phyloP scores from a whole-genome alignment of 2,329 filamentous ascomycete species.

The Westerdykella ornata region DNA sequence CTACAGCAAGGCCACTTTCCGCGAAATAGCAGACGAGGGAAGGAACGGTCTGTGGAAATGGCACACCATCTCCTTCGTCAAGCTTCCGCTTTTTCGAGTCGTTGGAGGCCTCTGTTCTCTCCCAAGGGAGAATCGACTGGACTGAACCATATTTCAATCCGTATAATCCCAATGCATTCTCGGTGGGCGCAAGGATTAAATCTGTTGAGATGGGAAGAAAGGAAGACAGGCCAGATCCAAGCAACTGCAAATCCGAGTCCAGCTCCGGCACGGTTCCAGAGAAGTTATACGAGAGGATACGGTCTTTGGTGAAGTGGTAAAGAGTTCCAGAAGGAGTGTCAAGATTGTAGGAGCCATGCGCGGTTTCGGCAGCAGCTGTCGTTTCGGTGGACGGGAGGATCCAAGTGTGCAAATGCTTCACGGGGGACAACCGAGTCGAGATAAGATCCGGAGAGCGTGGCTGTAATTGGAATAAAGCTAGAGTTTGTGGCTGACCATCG shows the following conservation, averaged over 20 bases:
- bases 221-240: slow-evolving; percentile 49
- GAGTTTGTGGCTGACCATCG: slow-evolving; percentile 9
- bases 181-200: slow-evolving; percentile 57
- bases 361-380: slow-evolving; percentile 3
- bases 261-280: slow-evolving; percentile 56
- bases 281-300: slow-evolving; percentile 58
- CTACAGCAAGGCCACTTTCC: slow-evolving; percentile 60
- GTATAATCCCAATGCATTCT: slow-evolving; percentile 49
- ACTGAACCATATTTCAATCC: slow-evolving; percentile 60
- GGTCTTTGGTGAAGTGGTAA: slow-evolving; percentile 51
- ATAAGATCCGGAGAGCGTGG: slow-evolving; percentile 27
- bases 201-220: slow-evolving; percentile 62
- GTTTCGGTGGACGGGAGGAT: slow-evolving; percentile 18
- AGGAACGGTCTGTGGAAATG: slow-evolving; percentile 39
- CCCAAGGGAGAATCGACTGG: slow-evolving; percentile 39
- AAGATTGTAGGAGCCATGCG: slow-evolving; percentile 45
- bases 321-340: slow-evolving; percentile 59
- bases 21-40: slow-evolving; percentile 49
- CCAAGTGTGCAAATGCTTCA: slow-evolving; percentile 31
- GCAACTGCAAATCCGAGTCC: slow-evolving; percentile 46
- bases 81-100: slow-evolving; percentile 33
- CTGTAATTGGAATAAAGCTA: slow-evolving; percentile 27
- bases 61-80: slow-evolving; percentile 27
- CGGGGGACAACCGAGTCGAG: slow-evolving; percentile 21
- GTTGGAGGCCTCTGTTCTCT: slow-evolving; percentile 24